Base-by-base conservation (phyloP, 2,329 filamentous ascomycete species). In the Aureobasidium sp. region DNA sequence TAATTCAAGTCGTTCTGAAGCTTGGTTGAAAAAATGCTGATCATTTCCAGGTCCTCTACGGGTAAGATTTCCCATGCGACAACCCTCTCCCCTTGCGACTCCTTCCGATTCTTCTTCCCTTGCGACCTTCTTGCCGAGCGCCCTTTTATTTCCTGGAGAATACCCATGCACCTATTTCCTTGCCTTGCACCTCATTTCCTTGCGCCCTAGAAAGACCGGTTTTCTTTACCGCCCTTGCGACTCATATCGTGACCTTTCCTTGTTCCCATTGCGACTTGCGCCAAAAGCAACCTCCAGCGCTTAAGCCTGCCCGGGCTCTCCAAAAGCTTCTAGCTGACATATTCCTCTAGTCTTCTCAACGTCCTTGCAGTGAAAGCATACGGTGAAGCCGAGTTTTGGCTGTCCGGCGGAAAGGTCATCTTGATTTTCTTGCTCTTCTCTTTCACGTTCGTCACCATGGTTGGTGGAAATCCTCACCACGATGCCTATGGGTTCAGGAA, bases 321-420 rank as follows among this genome's bases (percentile, higher is more conserved):
- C 48, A 15, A 14, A 61, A 56, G 55, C 48, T 41, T 39, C 25
- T 27, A 42, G 58, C 58, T 61, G 45, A 61, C 58, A 31, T 60
- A 37, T 57, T 14, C 4, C 15, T 58, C 64, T 41, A 66, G 64
- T 41, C 22, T 76, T 47, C 63, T 77, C 63, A 80, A 80, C 66
- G 34, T 77, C 29, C 67, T 79, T 15, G 77, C 77, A 42, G 78
- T 80, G 41, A 70, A 73, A 51, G 74, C 72, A 1, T 80, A 77
- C 55, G 78, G 78, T 31, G 77, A 79, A 64, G 75, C 71, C n/a
- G 67, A 68, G 17, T 62, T 62, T 45, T 62, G 82, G 82, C 77
- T 86, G 2, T 82, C 82, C 1, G 45, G 49, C 20, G 49, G 49
- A 37, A 52, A 52, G 29, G 73, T 77, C 56, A 45, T 77, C 27